A percentile compares a stretch with the other conserved stretches of the same genome.
Evolutionary conservation across 2,329 filamentous ascomycete genomes (phyloP).

Genomic region (Aspergillus sp.): DNA sequence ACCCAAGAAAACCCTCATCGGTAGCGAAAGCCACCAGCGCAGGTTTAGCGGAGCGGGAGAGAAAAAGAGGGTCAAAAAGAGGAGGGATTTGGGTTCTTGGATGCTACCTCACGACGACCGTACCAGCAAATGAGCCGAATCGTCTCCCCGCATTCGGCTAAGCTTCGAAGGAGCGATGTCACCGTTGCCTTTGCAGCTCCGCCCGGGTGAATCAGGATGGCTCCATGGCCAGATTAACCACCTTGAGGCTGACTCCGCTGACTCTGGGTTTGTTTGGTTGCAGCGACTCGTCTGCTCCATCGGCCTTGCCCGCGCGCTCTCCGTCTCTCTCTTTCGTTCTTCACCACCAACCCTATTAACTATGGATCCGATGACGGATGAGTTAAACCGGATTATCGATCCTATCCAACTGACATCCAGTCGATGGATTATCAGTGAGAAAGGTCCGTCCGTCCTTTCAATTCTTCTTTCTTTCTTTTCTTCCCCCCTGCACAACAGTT

Average conservation of each 20-base stretch:
- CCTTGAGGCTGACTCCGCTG: constrained; percentile 9
- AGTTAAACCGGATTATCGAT: background rate
- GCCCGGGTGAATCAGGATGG: constrained; percentile 8
- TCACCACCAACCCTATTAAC: background rate
- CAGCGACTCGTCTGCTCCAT: background rate
- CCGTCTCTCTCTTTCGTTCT: background rate
- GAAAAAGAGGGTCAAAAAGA: background rate
- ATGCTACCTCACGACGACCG: constrained; percentile 13
- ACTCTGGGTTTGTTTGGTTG: background rate
- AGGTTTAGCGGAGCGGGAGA: background rate
- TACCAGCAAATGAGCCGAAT: constrained; percentile 10
- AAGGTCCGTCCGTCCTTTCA: constrained; percentile 1
- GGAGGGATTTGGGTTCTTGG: background rate
- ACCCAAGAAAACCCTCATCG: background rate
- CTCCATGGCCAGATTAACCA: background rate
- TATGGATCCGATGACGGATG: background rate
- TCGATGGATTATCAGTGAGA: background rate
- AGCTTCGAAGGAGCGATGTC: constrained; percentile 19
- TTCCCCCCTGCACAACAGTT: too few species aligned
- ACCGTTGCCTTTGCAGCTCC: constrained; percentile 19
- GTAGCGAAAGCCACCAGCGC: background rate
- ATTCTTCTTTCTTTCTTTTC: too few species aligned
- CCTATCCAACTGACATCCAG: background rate
- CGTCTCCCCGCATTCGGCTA: constrained; percentile 24
- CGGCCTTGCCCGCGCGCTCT: background rate